Evolutionary conservation across 2,329 filamentous ascomycete species (phyloP), one percentile per base, ranked within the genome.

Genomic region (Trichoderma semiorbis): DNA sequence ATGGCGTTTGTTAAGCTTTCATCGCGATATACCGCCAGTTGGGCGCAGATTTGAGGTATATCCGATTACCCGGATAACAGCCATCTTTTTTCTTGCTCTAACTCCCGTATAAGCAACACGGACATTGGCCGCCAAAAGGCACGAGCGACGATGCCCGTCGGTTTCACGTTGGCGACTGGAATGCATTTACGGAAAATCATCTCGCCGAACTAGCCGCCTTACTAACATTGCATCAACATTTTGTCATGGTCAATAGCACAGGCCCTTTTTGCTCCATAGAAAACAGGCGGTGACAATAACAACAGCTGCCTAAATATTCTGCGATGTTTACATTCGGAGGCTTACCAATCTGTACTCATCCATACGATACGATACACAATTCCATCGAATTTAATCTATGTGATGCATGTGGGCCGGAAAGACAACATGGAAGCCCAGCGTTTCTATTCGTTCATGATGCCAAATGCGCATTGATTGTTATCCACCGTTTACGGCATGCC

Each of bases 401-500:
- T 47, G 65, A 58, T 28, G 53, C 66, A 39, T 32, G 55, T 69
- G 66, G 66, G 66, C 66, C 55, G 21, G 12, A 36, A 69, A 30
- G 34, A 43, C 16, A 61, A 24, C n/a, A n/a, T 34, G 43, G 36
- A 11, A 30, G 55, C 28, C 36, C 14, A 7, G 16, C 18, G 36
- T 28, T 69, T 24, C 66, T 61, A 60, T 69, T 61, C 53, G 66
- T 26, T 26, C 26, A 21, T 36, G n/a, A 24, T 57, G 66, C 34
- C 34, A 28, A 14, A 30, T 43, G 26, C 26, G 66, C 55, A 69
- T 60, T 34, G 39, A 69, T 60, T 61, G 66, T 21, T 60, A 60
- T 58, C 65, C 32, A 47, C n/a, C 43, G 43, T 50, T 50, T 50
- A 50, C 43, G 43, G 43, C 43, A 50, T 50, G 43, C n/a, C 43